Percentiles rank a stretch among this genome's conserved stretches.
These are phyloP conservation scores for Melocanna baccifera DNA, from an alignment of 176 grass and related monocot genomes.

Conservation along the genomic window DNA sequence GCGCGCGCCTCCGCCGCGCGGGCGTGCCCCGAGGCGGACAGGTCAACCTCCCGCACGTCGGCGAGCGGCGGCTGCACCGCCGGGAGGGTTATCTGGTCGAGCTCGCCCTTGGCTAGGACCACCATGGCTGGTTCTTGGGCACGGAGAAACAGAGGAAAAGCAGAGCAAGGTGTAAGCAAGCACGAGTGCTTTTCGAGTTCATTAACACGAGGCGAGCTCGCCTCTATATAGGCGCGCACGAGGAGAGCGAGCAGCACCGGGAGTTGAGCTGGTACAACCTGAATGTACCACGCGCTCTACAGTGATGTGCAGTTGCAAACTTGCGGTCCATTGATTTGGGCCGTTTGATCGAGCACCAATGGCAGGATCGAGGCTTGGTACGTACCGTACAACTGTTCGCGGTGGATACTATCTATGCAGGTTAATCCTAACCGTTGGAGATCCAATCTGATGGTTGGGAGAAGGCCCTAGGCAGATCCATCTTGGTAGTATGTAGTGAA, in stretches of 20 bases:
- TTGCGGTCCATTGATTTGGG: not conserved
- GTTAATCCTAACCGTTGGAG: not conserved
- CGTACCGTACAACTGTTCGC: not conserved
- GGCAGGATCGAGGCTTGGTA: not conserved
- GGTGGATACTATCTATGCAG: too few relatives aligned
- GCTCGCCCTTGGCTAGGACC: constrained; percentile 56
- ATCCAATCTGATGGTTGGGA: not conserved
- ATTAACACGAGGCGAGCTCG: not conserved
- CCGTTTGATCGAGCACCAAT: not conserved
- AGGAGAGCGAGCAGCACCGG: not conserved
- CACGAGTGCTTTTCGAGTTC: not conserved
- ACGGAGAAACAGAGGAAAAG: constrained; percentile 16
- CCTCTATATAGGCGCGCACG: constrained; percentile 1
- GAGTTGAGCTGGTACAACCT: not conserved
- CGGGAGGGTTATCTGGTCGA: constrained; percentile 58
- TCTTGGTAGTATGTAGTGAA: not conserved
- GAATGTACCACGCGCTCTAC: not conserved
- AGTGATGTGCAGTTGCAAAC: not conserved
- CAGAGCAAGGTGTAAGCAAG: not conserved
- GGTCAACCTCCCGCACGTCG: constrained; percentile 51
- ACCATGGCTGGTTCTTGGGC: constrained; percentile 43
- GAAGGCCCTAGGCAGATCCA: not conserved
- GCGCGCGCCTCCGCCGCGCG: constrained; percentile 37
- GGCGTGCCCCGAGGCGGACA: constrained; percentile 21
- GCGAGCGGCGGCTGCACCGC: constrained; percentile 25